Evolutionary conservation across 108 stramenopile species (phyloP).

Genomic region (Chaetoceros tenuissimus): DNA sequence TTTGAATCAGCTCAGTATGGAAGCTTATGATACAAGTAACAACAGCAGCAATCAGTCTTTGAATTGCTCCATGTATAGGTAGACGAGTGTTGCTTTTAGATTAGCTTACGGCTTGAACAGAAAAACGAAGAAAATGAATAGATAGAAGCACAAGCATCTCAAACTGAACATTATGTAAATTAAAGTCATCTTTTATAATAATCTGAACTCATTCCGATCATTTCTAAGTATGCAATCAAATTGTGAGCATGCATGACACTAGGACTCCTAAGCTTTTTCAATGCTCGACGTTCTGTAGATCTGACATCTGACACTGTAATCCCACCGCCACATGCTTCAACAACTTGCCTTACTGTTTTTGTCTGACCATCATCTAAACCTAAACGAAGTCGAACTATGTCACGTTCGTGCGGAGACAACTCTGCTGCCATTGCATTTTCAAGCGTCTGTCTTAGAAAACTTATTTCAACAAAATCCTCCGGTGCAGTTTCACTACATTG

Average conservation of each 20-base stretch:
- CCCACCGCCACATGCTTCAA: conserved; percentile 42
- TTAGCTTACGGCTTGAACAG: no score
- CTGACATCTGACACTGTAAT: conserved; percentile 45
- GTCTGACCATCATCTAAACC: conserved; percentile 73
- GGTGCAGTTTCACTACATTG: conserved; percentile 33
- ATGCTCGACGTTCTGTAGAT: conserved; percentile 44
- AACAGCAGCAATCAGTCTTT: neutral
- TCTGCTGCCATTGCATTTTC: conserved; percentile 79
- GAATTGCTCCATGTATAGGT: neutral
- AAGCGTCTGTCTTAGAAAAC: conserved; percentile 62
- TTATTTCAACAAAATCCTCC: conserved; percentile 66
- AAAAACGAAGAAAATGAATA: no score
- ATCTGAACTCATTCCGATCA: conserved; percentile 27
- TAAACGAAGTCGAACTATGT: conserved; percentile 62
- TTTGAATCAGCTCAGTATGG: neutral
- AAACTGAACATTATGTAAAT: no score
- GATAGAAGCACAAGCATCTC: no score
- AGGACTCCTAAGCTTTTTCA: conserved; percentile 60
- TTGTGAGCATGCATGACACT: conserved; percentile 46
- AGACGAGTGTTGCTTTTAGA: no score
- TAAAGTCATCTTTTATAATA: no score
- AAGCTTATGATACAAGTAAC: neutral
- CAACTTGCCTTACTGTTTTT: conserved; percentile 52
- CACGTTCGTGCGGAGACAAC: conserved; percentile 73
- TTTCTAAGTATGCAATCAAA: conserved; percentile 54